Conservation (phyloP, 768 basidiomycete genomes). For the Auricularia heimuer region DNA sequence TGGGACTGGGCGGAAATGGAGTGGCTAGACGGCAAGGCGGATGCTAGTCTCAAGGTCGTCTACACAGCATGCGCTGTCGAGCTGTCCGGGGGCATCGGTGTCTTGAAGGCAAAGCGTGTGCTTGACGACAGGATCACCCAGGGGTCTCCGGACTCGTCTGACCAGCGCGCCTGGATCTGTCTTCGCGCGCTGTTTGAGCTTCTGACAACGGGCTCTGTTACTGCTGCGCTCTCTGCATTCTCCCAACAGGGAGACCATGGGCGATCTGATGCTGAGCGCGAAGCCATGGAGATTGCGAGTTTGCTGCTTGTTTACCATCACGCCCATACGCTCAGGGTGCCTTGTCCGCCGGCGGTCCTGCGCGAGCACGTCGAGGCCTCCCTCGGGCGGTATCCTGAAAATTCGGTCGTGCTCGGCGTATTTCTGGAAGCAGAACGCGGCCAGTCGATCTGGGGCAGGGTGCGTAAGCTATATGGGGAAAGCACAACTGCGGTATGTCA, state of each 20-base stretch:
- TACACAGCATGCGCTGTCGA: constrained; percentile 45
- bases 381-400: constrained; percentile 50
- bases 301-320: constrained; percentile 56
- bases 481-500: constrained; percentile 7
- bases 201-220: constrained; percentile 31
- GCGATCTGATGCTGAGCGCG: constrained; percentile 29
- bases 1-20: constrained; percentile 83
- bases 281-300: constrained; percentile 42
- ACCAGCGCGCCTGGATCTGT: constrained; percentile 56
- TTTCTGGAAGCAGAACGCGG: constrained; percentile 72
- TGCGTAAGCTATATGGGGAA: constrained; percentile 48
- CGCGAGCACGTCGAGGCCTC: constrained; percentile 48
- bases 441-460: constrained; percentile 68
- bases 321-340: constrained; percentile 40
- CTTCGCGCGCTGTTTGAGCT: constrained; percentile 57
- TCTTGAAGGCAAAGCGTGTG: constrained; percentile 54
- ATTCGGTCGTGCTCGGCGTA: constrained; percentile 61
- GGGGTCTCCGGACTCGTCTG: constrained; percentile 35
- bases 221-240: constrained; percentile 31
- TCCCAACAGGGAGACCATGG: constrained; percentile 16
- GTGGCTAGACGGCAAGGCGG: constrained; percentile 49
- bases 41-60: constrained; percentile 43
- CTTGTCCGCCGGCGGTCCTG: constrained; percentile 48
- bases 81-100: constrained; percentile 34
- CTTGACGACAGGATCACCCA: constrained; percentile 41